These are phyloP conservation scores for Rutidosis leptorrhynchoides DNA, from an alignment of 129 eudicot genomes.

Conservation along the genomic window DNA sequence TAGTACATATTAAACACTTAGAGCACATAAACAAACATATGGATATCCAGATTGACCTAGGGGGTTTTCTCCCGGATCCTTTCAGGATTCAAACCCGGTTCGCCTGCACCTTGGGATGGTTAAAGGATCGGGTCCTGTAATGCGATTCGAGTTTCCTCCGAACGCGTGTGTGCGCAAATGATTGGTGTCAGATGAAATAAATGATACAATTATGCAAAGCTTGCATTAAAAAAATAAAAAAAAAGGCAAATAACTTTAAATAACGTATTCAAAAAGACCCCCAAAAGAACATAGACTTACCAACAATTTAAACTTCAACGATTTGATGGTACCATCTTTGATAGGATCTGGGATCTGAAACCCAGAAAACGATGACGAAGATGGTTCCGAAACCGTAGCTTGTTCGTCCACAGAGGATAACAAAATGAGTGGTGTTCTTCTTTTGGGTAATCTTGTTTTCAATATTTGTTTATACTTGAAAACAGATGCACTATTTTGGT, in stretches of 20 bases:
- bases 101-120: too few species aligned
- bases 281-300: constrained; percentile 24
- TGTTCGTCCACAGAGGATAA: constrained; percentile 20
- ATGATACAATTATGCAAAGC: background rate
- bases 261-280: background rate
- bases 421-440: constrained; percentile 4
- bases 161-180: too few species aligned
- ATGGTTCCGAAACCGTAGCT: constrained; percentile 19
- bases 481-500: background rate
- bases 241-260: background rate
- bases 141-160: too few species aligned
- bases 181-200: too few species aligned
- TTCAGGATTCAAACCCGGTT: too few species aligned
- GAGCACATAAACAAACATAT: background rate
- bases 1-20: too few species aligned
- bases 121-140: too few species aligned
- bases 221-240: background rate
- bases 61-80: too few species aligned
- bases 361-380: constrained; percentile 12
- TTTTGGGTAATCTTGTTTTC: constrained; percentile 12
- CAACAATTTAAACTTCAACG: constrained; percentile 52
- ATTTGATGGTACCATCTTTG: constrained; percentile 18
- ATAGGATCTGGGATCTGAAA: constrained; percentile 24
- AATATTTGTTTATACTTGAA: background rate
- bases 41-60: too few species aligned